Conservation (phyloP, 192 early-diverging fungal species). For the Coemansia sp. region DNA sequence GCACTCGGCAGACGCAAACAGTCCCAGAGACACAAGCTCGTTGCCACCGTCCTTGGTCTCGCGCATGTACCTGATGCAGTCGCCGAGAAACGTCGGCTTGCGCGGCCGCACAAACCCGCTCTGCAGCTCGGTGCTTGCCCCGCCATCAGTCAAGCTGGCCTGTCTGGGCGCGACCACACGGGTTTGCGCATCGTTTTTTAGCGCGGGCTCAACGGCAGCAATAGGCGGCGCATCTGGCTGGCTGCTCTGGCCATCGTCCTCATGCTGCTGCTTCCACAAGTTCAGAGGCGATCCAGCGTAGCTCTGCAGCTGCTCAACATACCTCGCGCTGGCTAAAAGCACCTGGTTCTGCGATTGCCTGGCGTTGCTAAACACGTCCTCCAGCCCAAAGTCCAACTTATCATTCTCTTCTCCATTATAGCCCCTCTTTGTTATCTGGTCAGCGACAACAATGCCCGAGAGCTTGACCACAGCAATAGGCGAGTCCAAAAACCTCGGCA, state of each 20-base stretch:
- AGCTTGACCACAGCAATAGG: slow-evolving; percentile 30
- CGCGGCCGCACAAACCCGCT: slow-evolving; percentile 42
- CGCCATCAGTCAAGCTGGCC: slow-evolving; percentile 18
- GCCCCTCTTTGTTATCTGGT: slow-evolving; percentile 10
- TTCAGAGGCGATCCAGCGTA: neutral
- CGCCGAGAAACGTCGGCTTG: slow-evolving; percentile 36
- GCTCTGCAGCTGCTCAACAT: slow-evolving; percentile 29
- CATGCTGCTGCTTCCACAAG: neutral
- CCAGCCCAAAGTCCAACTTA: slow-evolving; percentile 43
- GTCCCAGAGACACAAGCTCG: slow-evolving; percentile 21
- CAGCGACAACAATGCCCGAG: slow-evolving; percentile 43
- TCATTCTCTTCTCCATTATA: neutral
- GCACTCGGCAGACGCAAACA: slow-evolving; percentile 33
- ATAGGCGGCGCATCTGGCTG: slow-evolving; percentile 1
- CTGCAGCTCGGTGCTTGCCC: slow-evolving; percentile 11
- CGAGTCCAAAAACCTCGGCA: slow-evolving; percentile 44
- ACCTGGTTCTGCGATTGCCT: slow-evolving; percentile 6
- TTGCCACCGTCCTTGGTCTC: slow-evolving; percentile 2
- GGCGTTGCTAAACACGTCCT: slow-evolving; percentile 40
- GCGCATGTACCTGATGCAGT: slow-evolving; percentile 21
- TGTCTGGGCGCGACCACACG: slow-evolving; percentile 32
- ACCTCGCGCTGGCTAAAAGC: slow-evolving; percentile 29
- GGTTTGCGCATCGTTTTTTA: no score
- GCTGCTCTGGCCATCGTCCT: neutral
- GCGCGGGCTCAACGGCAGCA: slow-evolving; percentile 9